A percentile compares a stretch with the other conserved stretches of the same genome.
phyloP scores from a whole-genome alignment of 2,329 filamentous ascomycete species.

The Dactylonectria macrodidyma region DNA sequence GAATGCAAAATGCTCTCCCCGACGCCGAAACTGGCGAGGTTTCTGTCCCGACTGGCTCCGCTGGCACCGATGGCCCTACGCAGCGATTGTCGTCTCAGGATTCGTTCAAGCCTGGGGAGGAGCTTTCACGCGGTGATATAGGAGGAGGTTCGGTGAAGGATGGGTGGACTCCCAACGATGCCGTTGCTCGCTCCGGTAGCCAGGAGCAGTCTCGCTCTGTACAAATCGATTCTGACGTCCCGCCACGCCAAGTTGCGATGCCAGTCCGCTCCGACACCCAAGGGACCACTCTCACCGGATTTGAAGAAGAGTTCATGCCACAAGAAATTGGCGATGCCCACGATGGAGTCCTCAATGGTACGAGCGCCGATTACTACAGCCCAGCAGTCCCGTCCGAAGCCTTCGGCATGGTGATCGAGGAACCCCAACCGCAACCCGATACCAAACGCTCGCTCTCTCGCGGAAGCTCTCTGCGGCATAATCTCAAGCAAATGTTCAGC shows the following conservation, averaged over 20 bases:
- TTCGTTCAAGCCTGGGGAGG: conserved; percentile 52
- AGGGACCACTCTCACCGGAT: conserved; percentile 41
- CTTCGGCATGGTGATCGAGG: conserved; percentile 56
- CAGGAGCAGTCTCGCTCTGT: conserved; percentile 32
- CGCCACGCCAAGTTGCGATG: conserved; percentile 25
- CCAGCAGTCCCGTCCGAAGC: conserved; percentile 58
- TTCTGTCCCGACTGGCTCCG: conserved; percentile 31
- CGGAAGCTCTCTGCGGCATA: conserved; percentile 54
- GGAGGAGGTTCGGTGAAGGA: conserved; percentile 46
- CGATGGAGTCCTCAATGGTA: conserved; percentile 52
- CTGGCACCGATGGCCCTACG: conserved; percentile 39
- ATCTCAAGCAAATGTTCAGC: conserved; percentile 55
- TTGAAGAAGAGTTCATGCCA: conserved; percentile 48
- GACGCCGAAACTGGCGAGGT: conserved; percentile 48
- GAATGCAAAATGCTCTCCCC: conserved; percentile 35
- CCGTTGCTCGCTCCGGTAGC: conserved; percentile 30
- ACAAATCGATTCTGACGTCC: conserved; percentile 37
- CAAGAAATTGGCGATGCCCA: conserved; percentile 48
- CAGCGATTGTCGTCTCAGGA: conserved; percentile 56
- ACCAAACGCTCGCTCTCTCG: conserved; percentile 49
- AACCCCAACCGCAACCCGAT: conserved; percentile 43
- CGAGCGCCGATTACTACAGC: conserved; percentile 60
- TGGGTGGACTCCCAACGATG: conserved; percentile 43
- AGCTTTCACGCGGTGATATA: conserved; percentile 48
- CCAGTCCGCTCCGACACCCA: conserved; percentile 35